Evolutionary conservation across 164 flowering plant species (phyloP).

Genomic region (Stephania japonica): DNA sequence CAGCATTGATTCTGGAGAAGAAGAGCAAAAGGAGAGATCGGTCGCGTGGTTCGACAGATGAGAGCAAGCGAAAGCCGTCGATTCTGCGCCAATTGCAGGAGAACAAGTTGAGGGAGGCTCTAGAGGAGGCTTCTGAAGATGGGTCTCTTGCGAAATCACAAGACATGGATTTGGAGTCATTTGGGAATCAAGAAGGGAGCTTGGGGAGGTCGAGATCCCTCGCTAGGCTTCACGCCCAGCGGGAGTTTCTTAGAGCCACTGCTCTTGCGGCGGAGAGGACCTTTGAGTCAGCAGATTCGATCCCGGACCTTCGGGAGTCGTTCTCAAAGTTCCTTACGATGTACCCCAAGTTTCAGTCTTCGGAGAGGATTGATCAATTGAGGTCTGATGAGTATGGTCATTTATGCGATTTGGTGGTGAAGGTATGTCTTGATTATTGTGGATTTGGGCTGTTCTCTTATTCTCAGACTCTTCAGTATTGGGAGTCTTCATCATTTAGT

Average conservation of each 20-base stretch:
- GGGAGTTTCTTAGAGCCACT: conserved; percentile 75
- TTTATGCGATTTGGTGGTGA: conserved; percentile 34
- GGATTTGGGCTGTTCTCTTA: conserved; percentile 89
- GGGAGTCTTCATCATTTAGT: conserved; percentile 86
- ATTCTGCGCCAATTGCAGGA: conserved; percentile 40
- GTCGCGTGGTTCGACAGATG: conserved; percentile 27
- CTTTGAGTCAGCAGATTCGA: conserved; percentile 51
- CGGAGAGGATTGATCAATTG: conserved; percentile 78
- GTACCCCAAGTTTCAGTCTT: conserved; percentile 77
- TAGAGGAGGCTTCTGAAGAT: conserved; percentile 67
- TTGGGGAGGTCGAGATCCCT: conserved; percentile 70
- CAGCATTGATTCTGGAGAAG: conserved; percentile 41
- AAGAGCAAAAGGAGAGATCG: conserved; percentile 47
- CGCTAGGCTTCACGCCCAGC: conserved; percentile 69
- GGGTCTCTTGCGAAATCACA: conserved; percentile 58
- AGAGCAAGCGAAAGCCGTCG: conserved; percentile 30
- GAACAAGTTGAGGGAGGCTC: conserved; percentile 53
- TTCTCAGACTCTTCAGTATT: conserved; percentile 62
- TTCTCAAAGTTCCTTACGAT: conserved; percentile 72
- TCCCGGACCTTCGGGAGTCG: conserved; percentile 54
- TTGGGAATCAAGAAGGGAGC: conserved; percentile 44
- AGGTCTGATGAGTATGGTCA: conserved; percentile 69
- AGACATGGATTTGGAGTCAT: conserved; percentile 45
- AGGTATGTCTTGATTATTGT: conserved; percentile 96
- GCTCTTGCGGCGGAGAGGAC: conserved; percentile 65